These are phyloP conservation scores for Blumeria hordei DNA, from an alignment of 2,329 filamentous ascomycete genomes.

Conservation along the genomic window DNA sequence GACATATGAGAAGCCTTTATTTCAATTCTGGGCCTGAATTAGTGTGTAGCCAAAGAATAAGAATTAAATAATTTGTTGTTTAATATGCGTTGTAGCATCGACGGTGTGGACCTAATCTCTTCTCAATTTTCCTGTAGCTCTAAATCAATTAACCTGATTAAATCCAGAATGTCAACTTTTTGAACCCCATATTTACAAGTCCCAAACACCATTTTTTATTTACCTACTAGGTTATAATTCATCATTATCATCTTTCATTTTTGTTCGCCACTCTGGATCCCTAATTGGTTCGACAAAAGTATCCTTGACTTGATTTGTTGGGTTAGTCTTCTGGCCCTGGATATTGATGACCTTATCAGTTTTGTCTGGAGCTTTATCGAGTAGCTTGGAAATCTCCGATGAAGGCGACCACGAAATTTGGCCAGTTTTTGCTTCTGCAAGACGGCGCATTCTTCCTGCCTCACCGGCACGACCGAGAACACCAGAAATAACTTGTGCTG, in stretches of 20 bases:
- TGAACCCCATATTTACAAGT: no score
- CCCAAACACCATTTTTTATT: not conserved
- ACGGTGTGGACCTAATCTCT: no score
- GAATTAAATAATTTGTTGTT: no score
- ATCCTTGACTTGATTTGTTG: not conserved
- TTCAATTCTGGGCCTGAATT: no score
- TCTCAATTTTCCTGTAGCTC: no score
- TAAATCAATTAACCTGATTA: no score
- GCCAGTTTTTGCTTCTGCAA: constrained; percentile 35
- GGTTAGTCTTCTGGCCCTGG: no score
- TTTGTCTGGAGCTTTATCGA: not conserved
- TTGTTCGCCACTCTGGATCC: constrained; percentile 2
- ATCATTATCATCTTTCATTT: not conserved
- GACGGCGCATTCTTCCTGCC: constrained; percentile 43
- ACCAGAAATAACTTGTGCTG: constrained; percentile 58
- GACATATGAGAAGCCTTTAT: no score
- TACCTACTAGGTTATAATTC: not conserved
- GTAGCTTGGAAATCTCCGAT: not conserved
- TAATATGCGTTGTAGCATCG: no score
- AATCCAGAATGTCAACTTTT: no score
- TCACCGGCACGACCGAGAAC: constrained; percentile 68
- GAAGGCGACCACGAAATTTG: constrained; percentile 34
- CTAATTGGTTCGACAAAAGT: constrained; percentile 8
- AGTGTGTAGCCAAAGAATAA: no score
- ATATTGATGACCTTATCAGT: not conserved